Percentiles rank a stretch among this genome's conserved stretches.
These are phyloP conservation scores for Juglanconis juglandina DNA, from an alignment of 2,329 filamentous ascomycete species.

Conservation along the genomic window DNA sequence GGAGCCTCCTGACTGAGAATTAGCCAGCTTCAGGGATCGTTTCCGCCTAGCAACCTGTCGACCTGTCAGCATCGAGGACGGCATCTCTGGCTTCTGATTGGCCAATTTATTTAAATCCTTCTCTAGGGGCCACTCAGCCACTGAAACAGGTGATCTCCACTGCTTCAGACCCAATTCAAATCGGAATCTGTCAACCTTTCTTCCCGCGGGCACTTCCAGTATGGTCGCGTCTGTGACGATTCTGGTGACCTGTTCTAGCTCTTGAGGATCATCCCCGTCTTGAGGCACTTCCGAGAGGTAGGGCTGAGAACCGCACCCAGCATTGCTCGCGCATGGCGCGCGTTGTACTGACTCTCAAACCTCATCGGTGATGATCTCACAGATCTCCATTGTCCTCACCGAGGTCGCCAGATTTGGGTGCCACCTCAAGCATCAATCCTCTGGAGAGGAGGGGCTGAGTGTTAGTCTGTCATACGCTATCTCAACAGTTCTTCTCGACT, in stretches of 20 bases:
- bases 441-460: not conserved
- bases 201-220: not conserved
- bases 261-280: not conserved
- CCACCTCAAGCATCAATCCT: not conserved
- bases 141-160: not conserved
- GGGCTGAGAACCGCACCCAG: conserved; percentile 1
- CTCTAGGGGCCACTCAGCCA: not conserved
- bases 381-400: not conserved
- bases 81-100: not conserved
- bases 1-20: not conserved
- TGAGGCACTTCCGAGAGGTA: not conserved
- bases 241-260: not conserved
- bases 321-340: not conserved
- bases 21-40: not conserved
- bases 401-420: not conserved
- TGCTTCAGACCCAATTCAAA: not conserved
- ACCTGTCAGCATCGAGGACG: conserved; percentile 4
- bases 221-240: not conserved
- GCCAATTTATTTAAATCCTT: not conserved
- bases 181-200: not conserved
- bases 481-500: not conserved
- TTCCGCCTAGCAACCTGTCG: not conserved
- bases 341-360: not conserved
- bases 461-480: not conserved
- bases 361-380: not conserved